Evolutionary conservation across 192 early-diverging fungal species (phyloP).

Genomic region (Coemansia interrupta): DNA sequence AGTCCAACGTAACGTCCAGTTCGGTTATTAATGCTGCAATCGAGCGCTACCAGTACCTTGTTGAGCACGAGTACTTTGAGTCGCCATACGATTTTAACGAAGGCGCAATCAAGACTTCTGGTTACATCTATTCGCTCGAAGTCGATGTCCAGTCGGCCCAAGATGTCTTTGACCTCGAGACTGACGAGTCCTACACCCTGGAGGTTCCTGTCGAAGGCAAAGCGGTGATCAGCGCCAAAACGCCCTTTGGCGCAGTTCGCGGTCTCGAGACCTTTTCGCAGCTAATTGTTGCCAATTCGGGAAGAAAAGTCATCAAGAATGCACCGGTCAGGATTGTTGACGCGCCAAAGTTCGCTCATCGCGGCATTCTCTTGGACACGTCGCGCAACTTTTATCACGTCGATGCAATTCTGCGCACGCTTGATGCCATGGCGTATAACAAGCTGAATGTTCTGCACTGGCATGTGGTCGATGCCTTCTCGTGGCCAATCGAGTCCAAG

Average conservation of each 20-base stretch:
- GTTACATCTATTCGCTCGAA: constrained; percentile 39
- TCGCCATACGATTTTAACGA: constrained; percentile 49
- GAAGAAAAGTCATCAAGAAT: constrained; percentile 55
- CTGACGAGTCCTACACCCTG: constrained; percentile 69
- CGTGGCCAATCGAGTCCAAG: constrained; percentile 70
- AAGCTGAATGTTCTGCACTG: constrained; percentile 81
- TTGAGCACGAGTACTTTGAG: constrained; percentile 56
- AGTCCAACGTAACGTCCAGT: constrained; percentile 58
- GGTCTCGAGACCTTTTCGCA: constrained; percentile 76
- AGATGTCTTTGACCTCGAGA: constrained; percentile 57
- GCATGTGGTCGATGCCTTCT: constrained; percentile 66
- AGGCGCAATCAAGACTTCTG: constrained; percentile 40
- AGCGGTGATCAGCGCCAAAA: constrained; percentile 58
- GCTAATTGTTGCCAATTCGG: constrained; percentile 56
- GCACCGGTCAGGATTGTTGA: constrained; percentile 61
- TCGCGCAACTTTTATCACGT: constrained; percentile 66
- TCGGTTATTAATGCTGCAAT: constrained; percentile 56
- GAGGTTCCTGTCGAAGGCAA: constrained; percentile 54
- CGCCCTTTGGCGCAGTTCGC: constrained; percentile 67
- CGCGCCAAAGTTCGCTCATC: constrained; percentile 60
- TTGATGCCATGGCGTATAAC: constrained; percentile 66
- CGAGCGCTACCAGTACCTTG: constrained; percentile 57
- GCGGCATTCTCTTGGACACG: constrained; percentile 71
- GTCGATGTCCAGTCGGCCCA: constrained; percentile 48
- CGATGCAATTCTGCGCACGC: constrained; percentile 56